These are phyloP conservation scores for Neostapfia colusana DNA, from an alignment of 176 grass and related monocot genomes.

Conservation along the genomic window DNA sequence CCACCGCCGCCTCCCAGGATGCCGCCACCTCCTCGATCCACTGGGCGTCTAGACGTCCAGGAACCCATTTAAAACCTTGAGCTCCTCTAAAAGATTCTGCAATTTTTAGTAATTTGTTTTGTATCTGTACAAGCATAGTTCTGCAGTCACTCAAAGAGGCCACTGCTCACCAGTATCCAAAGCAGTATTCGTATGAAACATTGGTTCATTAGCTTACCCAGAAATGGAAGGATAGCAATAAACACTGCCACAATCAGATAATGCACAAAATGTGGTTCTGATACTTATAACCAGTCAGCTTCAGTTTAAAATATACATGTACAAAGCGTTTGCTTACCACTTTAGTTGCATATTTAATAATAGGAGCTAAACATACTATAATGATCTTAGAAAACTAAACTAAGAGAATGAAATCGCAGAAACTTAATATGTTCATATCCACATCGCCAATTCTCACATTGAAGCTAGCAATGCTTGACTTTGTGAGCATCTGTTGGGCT, in stretches of 20 bases:
- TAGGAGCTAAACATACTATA: neutral
- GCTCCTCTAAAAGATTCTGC: neutral
- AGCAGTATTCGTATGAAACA: neutral
- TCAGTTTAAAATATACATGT: neutral
- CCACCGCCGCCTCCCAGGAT: too few relatives aligned
- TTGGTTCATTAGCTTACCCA: conserved; percentile 26
- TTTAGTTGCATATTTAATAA: conserved; percentile 1
- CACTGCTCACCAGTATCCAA: neutral
- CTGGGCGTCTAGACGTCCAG: too few relatives aligned
- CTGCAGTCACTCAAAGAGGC: neutral
- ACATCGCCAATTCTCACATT: neutral
- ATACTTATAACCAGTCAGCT: neutral
- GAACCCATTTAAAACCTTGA: too few relatives aligned
- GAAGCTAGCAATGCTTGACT: neutral
- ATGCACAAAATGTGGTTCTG: neutral
- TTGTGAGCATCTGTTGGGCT: neutral
- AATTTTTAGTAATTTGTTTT: neutral
- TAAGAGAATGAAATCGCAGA: neutral
- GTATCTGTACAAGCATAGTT: neutral
- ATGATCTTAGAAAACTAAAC: neutral
- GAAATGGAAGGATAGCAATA: neutral
- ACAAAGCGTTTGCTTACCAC: neutral
- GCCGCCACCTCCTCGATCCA: too few relatives aligned
- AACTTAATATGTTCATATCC: neutral
- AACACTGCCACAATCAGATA: neutral